These are phyloP conservation scores for Physaria fendleri DNA, from an alignment of 345 rosid species.

Conservation along the genomic window DNA sequence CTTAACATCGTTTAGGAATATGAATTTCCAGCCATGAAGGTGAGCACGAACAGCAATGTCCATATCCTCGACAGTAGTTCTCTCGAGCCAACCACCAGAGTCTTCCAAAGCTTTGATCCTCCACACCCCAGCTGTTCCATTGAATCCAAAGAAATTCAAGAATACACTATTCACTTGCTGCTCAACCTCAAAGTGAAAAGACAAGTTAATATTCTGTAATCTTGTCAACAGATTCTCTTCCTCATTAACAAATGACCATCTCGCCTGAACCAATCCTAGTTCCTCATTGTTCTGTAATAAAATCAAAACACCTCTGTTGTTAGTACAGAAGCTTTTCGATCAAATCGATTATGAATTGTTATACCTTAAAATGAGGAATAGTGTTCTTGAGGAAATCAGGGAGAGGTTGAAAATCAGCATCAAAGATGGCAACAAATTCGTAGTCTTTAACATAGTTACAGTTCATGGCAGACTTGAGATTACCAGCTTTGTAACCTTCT, in stretches of 20 bases:
- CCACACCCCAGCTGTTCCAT: constrained; percentile 98
- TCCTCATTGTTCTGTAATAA: constrained; percentile 65
- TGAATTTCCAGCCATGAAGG: constrained; percentile 86
- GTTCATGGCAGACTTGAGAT: constrained; percentile 78
- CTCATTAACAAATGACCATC: constrained; percentile 93
- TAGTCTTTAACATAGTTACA: constrained; percentile 71
- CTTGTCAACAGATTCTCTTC: constrained; percentile 88
- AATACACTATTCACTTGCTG: constrained; percentile 89
- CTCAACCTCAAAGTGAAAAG: constrained; percentile 94
- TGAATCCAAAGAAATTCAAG: constrained; percentile 84
- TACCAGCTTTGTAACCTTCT: constrained; percentile 86
- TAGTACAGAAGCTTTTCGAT: background rate
- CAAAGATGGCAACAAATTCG: constrained; percentile 72
- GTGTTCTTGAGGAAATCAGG: constrained; percentile 64
- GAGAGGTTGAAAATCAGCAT: constrained; percentile 81
- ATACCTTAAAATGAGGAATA: constrained; percentile 72
- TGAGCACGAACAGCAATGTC: constrained; percentile 97
- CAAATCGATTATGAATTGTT: no score
- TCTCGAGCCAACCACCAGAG: constrained; percentile 94
- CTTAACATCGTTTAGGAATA: constrained; percentile 81
- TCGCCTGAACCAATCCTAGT: constrained; percentile 78
- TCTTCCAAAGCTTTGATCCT: constrained; percentile 91
- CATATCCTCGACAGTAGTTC: constrained; percentile 98
- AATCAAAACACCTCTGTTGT: background rate
- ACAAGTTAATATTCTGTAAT: constrained; percentile 76